Evolutionary conservation across 768 basidiomycete genomes (phyloP).

Genomic region (Kondoa subrosea): DNA sequence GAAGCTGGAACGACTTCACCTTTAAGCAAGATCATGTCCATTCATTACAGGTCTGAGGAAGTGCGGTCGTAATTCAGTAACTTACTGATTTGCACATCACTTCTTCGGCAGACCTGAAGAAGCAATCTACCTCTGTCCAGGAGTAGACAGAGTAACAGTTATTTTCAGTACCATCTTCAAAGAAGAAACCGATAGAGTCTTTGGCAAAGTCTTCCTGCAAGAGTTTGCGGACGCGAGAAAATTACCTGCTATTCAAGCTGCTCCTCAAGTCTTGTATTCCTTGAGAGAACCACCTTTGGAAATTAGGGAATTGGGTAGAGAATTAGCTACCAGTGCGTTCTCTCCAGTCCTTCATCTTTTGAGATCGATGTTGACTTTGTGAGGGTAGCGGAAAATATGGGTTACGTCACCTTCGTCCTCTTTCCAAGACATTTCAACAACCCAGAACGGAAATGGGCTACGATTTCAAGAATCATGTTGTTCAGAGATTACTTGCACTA

Average conservation of each 20-base stretch:
- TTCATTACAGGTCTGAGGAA: conserved; percentile 67
- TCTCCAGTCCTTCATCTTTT: neutral
- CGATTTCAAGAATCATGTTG: conserved; percentile 85
- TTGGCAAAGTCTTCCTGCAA: conserved; percentile 97
- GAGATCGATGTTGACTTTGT: neutral
- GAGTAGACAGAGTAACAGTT: conserved; percentile 86
- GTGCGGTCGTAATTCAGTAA: conserved; percentile 4
- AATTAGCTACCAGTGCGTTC: neutral
- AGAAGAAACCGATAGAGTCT: conserved; percentile 92
- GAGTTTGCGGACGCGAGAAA: conserved; percentile 99
- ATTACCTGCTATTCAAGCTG: conserved; percentile 80
- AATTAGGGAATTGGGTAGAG: conserved; percentile 37
- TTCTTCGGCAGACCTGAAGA: conserved; percentile 43
- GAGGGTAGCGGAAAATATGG: conserved; percentile 46
- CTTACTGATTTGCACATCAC: neutral
- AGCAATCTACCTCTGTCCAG: conserved; percentile 85
- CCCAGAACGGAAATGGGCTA: conserved; percentile 47
- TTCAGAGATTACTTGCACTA: conserved; percentile 99
- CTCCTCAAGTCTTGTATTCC: conserved; percentile 89
- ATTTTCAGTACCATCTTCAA: conserved; percentile 93
- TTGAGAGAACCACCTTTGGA: conserved; percentile 93
- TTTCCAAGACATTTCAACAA: conserved; percentile 89
- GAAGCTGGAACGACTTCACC: conserved; percentile 40
- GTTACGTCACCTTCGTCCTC: conserved; percentile 93
- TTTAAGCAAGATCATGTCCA: conserved; percentile 69